Evolutionary conservation across 371 early-diverging fungal species (phyloP), one percentile per base, ranked within the genome.

Genomic region (Mortierella sp.): DNA sequence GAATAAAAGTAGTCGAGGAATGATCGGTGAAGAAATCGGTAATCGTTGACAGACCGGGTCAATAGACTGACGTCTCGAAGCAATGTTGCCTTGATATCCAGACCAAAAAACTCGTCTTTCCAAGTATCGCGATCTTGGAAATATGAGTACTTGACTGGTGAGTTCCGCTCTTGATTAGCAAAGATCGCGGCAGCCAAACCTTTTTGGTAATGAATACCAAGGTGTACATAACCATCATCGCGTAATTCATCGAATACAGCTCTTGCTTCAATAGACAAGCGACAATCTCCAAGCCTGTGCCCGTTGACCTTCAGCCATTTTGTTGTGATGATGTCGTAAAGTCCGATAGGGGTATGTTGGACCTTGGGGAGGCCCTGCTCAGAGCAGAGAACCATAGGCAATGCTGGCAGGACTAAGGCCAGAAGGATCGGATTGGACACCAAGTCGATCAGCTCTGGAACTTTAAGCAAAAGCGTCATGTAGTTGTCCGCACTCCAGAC

Each of bases 1-100:
- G 45, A 45, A 16, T 11, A 45, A 45, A 45, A 45, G 26, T 71
- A 65, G 14, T 73, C 74, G n/a, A 61, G 67, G 8, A 75, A 10
- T 0, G 70, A 75, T 2, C 44, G 50, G 22, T 64, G 72, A 22
- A 48, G 19, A 26, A 71, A 71, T 8, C 50, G 48, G 29, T 50
- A 52, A 1, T 50, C 14, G 29, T 64, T 69, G 6, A 65, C 64
- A 1, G 13, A 31, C 8, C 50, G 52, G 0, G 9, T 40, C 26
- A 65, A 40, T 4, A 58, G 74, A 39, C 68, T 37, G 0, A 61
- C 22, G 1, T 67, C 67, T 0, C 68, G 55, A 9, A 67, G 14
- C 11, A 19, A 67, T 22, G 7, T 22, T 9, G 3, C 22, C n/a
- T 34, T 37, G 44, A 6, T 13, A 29, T 31, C 58, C 19, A 4